Conservation (phyloP, 345 rosid species). For the Excoecaria cochinchinensis region DNA sequence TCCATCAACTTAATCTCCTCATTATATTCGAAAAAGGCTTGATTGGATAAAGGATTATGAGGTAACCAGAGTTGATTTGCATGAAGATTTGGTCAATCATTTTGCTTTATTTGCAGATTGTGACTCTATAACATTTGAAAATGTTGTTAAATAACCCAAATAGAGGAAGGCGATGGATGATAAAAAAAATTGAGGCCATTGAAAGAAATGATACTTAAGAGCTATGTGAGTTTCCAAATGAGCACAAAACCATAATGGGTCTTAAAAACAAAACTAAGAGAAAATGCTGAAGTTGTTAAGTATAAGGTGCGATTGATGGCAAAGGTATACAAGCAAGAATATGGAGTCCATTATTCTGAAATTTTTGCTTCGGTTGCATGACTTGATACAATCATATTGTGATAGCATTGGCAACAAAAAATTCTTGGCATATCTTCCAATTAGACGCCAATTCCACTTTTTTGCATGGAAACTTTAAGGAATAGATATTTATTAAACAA, state of each 20-base stretch:
- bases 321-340: background rate
- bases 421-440: background rate
- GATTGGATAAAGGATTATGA: background rate
- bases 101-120: constrained; percentile 4
- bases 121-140: background rate
- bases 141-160: background rate
- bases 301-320: background rate
- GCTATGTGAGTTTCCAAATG: background rate
- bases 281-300: background rate
- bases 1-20: background rate
- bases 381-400: background rate
- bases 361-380: background rate
- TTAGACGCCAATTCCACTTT: background rate
- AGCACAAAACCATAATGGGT: background rate
- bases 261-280: background rate
- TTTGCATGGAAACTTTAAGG: background rate
- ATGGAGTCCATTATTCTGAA: too few species aligned
- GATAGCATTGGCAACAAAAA: background rate
- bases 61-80: background rate
- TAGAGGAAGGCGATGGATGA: background rate
- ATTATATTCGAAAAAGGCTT: background rate
- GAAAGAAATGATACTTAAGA: background rate
- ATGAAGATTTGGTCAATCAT: background rate
- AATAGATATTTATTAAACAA: constrained; percentile 3
- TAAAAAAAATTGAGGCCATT: constrained; percentile 1